phyloP scores from a whole-genome alignment of 2,329 filamentous ascomycete species.

The Berkeleyomyces basicola region DNA sequence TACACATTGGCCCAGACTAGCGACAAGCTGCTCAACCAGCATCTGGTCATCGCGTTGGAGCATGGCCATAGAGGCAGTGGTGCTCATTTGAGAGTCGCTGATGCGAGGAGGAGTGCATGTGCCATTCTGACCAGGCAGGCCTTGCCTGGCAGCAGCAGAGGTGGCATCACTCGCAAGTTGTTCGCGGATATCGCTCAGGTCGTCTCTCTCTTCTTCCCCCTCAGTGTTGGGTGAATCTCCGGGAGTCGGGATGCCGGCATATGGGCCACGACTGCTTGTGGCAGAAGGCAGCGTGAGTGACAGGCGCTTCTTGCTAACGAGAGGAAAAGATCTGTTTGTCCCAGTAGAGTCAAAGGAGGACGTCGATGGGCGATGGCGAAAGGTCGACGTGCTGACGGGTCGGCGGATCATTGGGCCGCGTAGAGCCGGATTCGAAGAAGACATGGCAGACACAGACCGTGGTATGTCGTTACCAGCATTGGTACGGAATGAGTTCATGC shows the following conservation, averaged over 20 bases:
- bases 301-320: conserved; percentile 32
- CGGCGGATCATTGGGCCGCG: conserved; percentile 22
- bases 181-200: conserved; percentile 18
- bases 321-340: conserved; percentile 44
- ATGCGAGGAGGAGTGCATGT: conserved; percentile 30
- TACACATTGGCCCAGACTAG: conserved; percentile 42
- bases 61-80: conserved; percentile 26
- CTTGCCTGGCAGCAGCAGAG: neutral
- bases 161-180: conserved; percentile 5
- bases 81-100: conserved; percentile 15
- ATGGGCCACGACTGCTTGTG: neutral
- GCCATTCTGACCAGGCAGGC: neutral
- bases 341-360: conserved; percentile 41
- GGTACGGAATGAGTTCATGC: conserved; percentile 4
- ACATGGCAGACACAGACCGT: conserved; percentile 11
- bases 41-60: conserved; percentile 40
- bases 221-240: conserved; percentile 33
- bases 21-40: conserved; percentile 42
- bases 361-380: conserved; percentile 35
- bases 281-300: conserved; percentile 16
- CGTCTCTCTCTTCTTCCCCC: conserved; percentile 30
- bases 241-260: conserved; percentile 30
- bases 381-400: conserved; percentile 24
- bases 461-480: conserved; percentile 5
- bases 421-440: conserved; percentile 5